These are phyloP conservation scores for Evansstolkia leycettana DNA, from an alignment of 495 filamentous ascomycete species.

Conservation along the genomic window DNA sequence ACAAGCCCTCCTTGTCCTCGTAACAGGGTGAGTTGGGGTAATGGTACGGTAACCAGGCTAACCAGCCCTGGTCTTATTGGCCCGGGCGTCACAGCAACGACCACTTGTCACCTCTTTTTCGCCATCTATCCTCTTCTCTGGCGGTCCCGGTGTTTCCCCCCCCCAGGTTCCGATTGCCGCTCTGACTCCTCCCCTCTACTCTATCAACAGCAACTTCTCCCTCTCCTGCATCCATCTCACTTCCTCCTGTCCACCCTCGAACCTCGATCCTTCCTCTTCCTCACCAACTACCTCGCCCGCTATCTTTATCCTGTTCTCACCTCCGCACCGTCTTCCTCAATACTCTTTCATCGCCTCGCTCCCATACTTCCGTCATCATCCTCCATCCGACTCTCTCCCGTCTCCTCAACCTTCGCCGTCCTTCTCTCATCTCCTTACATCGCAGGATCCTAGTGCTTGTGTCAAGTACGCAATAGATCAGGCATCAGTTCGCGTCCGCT, in stretches of 20 bases:
- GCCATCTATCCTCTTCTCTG: constrained; percentile 5
- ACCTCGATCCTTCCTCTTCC: constrained; percentile 16
- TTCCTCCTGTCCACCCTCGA: constrained; percentile 23
- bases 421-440: constrained; percentile 11
- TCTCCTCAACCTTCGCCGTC: constrained; percentile 9
- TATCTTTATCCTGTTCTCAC: constrained; percentile 8
- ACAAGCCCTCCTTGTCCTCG: too few relatives aligned
- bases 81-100: constrained; percentile 3
- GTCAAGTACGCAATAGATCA: too few relatives aligned
- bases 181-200: constrained; percentile 14
- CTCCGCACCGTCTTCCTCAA: constrained; percentile 9
- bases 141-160: too few relatives aligned
- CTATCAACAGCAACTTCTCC: too few relatives aligned
- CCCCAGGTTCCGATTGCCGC: constrained; percentile 10
- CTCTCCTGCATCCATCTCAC: constrained; percentile 14
- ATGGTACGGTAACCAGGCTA: constrained; percentile 7
- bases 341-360: constrained; percentile 13
- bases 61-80: too few relatives aligned
- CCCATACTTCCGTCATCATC: neutral
- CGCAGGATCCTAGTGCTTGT: constrained; percentile 4
- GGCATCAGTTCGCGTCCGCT: too few relatives aligned
- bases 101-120: constrained; percentile 7
- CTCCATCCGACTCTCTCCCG: constrained; percentile 11
- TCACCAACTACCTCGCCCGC: constrained; percentile 13
- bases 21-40: neutral